Conservation (phyloP, 495 filamentous ascomycete genomes). For the Pseudoneurospora amorphoporcata region DNA sequence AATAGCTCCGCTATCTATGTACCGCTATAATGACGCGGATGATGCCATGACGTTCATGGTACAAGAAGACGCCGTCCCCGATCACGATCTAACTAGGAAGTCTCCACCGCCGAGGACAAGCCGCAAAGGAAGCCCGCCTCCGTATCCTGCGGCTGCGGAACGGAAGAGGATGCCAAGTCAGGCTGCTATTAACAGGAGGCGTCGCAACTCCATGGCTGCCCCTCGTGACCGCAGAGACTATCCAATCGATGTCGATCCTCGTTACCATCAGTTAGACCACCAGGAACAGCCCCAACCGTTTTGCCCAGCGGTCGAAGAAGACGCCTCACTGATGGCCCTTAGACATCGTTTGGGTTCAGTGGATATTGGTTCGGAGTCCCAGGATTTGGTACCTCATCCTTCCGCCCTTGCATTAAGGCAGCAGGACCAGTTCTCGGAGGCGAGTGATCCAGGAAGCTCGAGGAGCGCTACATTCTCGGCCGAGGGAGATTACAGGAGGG, state of each 20-base stretch:
- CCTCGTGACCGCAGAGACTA: slow-evolving; percentile 15
- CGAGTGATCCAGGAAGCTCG: slow-evolving; percentile 14
- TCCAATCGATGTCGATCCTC: slow-evolving; percentile 10
- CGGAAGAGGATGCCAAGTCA: slow-evolving; percentile 13
- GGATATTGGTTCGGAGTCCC: background rate
- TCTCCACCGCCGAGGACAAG: slow-evolving; percentile 10
- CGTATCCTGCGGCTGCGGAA: slow-evolving; percentile 10
- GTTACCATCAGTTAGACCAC: background rate
- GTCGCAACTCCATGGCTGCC: slow-evolving; percentile 4
- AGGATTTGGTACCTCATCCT: background rate
- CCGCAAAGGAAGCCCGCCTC: slow-evolving; percentile 15
- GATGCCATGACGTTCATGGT: slow-evolving; percentile 22
- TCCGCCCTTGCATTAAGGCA: background rate
- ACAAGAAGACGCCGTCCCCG: slow-evolving; percentile 9
- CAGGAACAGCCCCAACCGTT: background rate
- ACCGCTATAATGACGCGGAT: slow-evolving; percentile 4
- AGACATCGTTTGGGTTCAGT: background rate
- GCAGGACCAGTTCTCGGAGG: slow-evolving; percentile 7
- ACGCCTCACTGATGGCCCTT: background rate
- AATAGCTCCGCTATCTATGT: background rate
- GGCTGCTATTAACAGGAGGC: slow-evolving; percentile 9
- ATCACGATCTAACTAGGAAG: background rate
- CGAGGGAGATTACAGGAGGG: slow-evolving; percentile 10
- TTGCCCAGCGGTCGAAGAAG: background rate
- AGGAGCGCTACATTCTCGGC: slow-evolving; percentile 28